Conservation (phyloP, 805 yeast genomes). For the Metschnikowia chrysomelidarum region DNA sequence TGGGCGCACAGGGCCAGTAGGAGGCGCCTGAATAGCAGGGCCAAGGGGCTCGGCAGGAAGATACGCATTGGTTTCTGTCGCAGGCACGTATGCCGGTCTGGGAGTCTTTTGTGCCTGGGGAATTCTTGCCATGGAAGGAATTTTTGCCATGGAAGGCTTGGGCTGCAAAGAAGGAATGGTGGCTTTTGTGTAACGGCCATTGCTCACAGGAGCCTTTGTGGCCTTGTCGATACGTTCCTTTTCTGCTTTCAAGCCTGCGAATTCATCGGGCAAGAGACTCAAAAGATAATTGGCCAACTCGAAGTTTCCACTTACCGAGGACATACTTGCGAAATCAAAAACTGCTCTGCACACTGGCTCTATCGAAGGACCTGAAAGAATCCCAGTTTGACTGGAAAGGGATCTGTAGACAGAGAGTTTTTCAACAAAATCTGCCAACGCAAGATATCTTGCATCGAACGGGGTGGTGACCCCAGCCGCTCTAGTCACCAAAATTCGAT, state of each 20-base stretch:
- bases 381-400: slow-evolving; percentile 36
- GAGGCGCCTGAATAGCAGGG: slow-evolving; percentile 5
- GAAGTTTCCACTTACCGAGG: slow-evolving; percentile 80
- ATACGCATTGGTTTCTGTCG: slow-evolving; percentile 19
- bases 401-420: slow-evolving; percentile 76
- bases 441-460: slow-evolving; percentile 79
- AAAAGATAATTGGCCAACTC: slow-evolving; percentile 75
- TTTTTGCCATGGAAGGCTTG: slow-evolving; percentile 4
- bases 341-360: slow-evolving; percentile 57
- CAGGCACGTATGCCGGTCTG: slow-evolving; percentile 20
- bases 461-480: slow-evolving; percentile 52
- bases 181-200: slow-evolving; percentile 7
- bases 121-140: slow-evolving; percentile 17
- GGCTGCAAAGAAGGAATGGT: not conserved
- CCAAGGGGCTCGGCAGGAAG: slow-evolving; percentile 13
- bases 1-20: slow-evolving; percentile 16
- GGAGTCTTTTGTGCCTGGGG: too few relatives aligned
- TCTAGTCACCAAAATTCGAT: slow-evolving; percentile 40
- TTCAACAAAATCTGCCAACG: slow-evolving; percentile 78
- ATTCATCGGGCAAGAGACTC: slow-evolving; percentile 66
- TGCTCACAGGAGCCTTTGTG: slow-evolving; percentile 29
- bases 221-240: slow-evolving; percentile 79
- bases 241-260: slow-evolving; percentile 67
- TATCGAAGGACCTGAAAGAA: slow-evolving; percentile 42
- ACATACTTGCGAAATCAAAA: slow-evolving; percentile 76